Evolutionary conservation across 2,329 filamentous ascomycete species (phyloP), one percentile per base, ranked within the genome.

Genomic region (Neonectria sp.): DNA sequence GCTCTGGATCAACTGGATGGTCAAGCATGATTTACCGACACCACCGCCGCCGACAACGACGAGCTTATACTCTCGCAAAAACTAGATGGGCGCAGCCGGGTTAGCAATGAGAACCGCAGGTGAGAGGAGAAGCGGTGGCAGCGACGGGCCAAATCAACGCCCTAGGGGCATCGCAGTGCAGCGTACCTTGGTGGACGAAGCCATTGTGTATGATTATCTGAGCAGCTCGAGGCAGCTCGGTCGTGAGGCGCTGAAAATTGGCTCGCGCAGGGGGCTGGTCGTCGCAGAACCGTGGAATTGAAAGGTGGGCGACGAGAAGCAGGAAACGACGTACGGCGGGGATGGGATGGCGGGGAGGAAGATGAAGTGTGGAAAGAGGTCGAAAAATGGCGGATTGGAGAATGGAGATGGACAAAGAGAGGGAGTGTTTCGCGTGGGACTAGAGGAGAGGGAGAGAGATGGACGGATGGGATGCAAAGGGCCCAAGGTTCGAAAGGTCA

Each of bases 1-100:
- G 83, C 93, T 95, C 85, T 95, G 92, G 78, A 94, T 94, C 83
- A 95, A 90, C 87, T 98, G 96, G 80, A 99, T 98, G 67, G 96
- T 98, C 87, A 99, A 90, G 86, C 96, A 98, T 70, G 95, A 98
- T 88, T 99, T 99, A 86, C 96, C 96, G 73, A 99, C 96, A 83
- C 96, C 96, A 88, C 96, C 96, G 78, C 97, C 96, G 77, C 96
- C 96, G 74, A 99, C 95, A 70, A 98, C 96, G 69, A 99, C 96
- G 85, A 97, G 85, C 86, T 97, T 97, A 85, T 97, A 97, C 86
- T 96, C 93, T 89, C 93, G 88, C 81, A 95, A 86, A 80, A 95
- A 95, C 92, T 95, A 78, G 40, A 35, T 40, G 55, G 4, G 46
- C 21, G 49, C 40, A n/a, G 40, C 56, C 17, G 52, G 33, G 64